Percentiles rank a stretch among this genome's conserved stretches.
Conservation (phyloP, 2,329 filamentous ascomycete genomes). For the Fusarium sp. region DNA sequence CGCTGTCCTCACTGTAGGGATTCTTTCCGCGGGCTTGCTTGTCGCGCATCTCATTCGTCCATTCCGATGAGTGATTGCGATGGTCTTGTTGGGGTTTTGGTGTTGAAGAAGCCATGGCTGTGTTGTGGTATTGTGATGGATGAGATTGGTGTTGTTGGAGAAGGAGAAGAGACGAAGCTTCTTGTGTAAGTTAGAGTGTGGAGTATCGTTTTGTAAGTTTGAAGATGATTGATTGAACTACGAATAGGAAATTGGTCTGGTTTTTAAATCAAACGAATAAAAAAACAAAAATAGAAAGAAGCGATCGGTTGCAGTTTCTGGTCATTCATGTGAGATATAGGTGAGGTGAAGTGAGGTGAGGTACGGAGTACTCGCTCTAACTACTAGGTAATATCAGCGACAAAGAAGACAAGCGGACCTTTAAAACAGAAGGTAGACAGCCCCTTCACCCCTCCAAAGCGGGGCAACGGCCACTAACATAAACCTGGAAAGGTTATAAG, state of each 20-base stretch:
- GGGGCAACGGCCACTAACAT: conserved; percentile 19
- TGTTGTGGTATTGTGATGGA: conserved; percentile 10
- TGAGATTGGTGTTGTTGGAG: background rate
- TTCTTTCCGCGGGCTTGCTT: conserved; percentile 71
- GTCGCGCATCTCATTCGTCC: conserved; percentile 68
- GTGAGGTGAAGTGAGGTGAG: background rate
- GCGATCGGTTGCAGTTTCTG: background rate
- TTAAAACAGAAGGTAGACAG: background rate
- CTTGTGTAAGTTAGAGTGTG: background rate
- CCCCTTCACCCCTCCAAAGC: conserved; percentile 21
- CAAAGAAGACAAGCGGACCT: conserved; percentile 1
- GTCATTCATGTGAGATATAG: conserved; percentile 4
- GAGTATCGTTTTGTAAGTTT: background rate
- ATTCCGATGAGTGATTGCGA: conserved; percentile 46
- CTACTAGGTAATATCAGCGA: conserved; percentile 14
- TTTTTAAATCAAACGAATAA: background rate
- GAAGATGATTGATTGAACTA: background rate
- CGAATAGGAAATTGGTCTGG: too few relatives aligned
- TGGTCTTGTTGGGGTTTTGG: conserved; percentile 53
- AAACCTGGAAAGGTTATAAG: conserved; percentile 4
- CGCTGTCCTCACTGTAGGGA: conserved; percentile 57
- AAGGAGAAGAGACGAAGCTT: background rate
- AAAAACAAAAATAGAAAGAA: background rate
- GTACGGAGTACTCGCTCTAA: conserved; percentile 2
- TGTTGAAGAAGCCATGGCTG: conserved; percentile 36